These are phyloP conservation scores for Apodospora peruviana DNA, from an alignment of 495 filamentous ascomycete genomes.

Conservation along the genomic window DNA sequence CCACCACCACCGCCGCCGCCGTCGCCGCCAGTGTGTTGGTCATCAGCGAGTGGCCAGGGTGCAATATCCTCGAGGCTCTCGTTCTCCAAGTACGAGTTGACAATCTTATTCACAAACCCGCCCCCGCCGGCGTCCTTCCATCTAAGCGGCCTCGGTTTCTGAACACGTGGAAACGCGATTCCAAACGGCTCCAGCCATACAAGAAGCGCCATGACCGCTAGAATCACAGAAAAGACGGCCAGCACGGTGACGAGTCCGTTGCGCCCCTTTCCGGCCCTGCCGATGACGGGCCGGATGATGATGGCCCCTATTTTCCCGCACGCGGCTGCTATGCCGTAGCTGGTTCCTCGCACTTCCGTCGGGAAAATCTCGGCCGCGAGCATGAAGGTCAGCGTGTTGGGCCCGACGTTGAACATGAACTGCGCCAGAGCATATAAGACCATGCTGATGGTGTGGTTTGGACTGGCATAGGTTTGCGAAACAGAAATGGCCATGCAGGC, in stretches of 20 bases:
- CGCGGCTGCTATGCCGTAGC: constrained; percentile 39
- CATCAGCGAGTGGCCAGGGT: constrained; percentile 2
- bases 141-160: background rate
- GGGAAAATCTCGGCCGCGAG: constrained; percentile 40
- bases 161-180: constrained; percentile 1
- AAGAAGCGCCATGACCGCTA: constrained; percentile 2
- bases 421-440: constrained; percentile 55
- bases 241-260: background rate
- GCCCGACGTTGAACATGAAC: constrained; percentile 61
- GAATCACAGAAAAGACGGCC: background rate
- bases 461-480: constrained; percentile 16
- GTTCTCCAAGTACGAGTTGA: background rate
- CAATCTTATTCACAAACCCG: background rate
- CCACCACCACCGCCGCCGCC: background rate
- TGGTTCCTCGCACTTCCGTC: constrained; percentile 33
- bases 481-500: constrained; percentile 31
- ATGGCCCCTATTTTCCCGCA: constrained; percentile 37
- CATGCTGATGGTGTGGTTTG: constrained; percentile 40
- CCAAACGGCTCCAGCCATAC: constrained; percentile 4
- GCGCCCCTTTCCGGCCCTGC: background rate
- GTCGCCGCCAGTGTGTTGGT: background rate
- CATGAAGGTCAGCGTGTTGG: constrained; percentile 59
- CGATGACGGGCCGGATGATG: constrained; percentile 13
- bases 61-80: constrained; percentile 5
- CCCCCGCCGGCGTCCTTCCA: background rate